Conservation (phyloP, 768 basidiomycete genomes). For the Naganishia onofrii region DNA sequence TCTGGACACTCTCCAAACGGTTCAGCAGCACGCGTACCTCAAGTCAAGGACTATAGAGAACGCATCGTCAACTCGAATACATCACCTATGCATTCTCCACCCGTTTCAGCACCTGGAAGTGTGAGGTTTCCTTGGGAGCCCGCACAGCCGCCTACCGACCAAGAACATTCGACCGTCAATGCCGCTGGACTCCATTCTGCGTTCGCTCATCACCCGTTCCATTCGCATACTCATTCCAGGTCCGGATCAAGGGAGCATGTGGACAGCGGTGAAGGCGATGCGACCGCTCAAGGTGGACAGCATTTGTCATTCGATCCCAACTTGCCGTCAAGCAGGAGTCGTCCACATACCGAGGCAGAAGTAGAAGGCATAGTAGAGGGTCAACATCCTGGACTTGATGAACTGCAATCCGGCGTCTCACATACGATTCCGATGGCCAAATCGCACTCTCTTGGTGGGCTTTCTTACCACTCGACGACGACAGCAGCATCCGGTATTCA, state of each 20-base stretch:
- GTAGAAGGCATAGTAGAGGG: not conserved
- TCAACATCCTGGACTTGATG: not conserved
- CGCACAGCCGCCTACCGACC: not conserved
- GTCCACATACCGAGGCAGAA: not conserved
- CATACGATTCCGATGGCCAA: conserved; percentile 9
- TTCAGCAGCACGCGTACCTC: conserved; percentile 1
- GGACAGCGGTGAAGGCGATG: not conserved
- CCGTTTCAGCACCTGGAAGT: not conserved
- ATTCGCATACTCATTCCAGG: conserved; percentile 11
- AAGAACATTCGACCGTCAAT: conserved; percentile 18
- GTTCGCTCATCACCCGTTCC: conserved; percentile 20
- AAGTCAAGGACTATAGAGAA: conserved; percentile 1
- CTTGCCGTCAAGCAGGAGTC: not conserved
- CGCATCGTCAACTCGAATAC: not conserved
- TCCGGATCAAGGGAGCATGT: conserved; percentile 1
- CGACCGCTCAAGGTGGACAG: not conserved
- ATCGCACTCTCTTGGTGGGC: conserved; percentile 13
- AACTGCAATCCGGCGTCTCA: not conserved
- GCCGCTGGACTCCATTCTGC: conserved; percentile 20
- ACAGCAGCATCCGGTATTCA: conserved; percentile 9
- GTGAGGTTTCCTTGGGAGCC: conserved; percentile 19
- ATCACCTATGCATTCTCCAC: not conserved
- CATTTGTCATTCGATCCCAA: conserved; percentile 20
- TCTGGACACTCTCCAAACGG: not conserved
- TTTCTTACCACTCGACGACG: conserved; percentile 13